Conservation (phyloP, 2,329 filamentous ascomycete genomes). For the Diaporthe nobilis region DNA sequence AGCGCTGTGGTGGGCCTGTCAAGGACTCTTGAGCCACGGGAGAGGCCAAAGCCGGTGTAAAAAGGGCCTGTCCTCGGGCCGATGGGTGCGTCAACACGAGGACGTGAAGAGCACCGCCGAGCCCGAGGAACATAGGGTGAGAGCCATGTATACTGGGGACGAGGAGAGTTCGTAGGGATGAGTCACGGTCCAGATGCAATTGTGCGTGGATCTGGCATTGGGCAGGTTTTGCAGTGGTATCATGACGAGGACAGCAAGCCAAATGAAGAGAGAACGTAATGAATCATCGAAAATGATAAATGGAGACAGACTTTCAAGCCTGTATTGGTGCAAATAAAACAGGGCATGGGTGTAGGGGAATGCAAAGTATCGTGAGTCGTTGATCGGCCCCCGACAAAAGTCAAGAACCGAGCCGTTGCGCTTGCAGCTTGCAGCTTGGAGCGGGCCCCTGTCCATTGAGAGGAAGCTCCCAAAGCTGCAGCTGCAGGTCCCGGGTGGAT, state of each 20-base stretch:
- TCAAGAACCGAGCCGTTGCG: neutral
- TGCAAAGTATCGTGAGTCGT: constrained; percentile 14
- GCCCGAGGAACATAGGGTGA: too few relatives aligned
- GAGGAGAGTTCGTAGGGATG: too few relatives aligned
- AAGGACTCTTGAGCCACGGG: neutral
- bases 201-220: neutral
- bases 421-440: neutral
- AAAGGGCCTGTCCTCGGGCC: neutral
- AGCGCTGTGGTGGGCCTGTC: neutral
- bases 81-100: too few relatives aligned
- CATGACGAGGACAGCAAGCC: neutral
- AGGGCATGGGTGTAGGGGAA: neutral
- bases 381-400: neutral
- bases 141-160: too few relatives aligned
- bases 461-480: neutral
- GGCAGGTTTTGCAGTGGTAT: too few relatives aligned
- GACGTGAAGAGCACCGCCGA: too few relatives aligned
- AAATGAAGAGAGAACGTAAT: neutral
- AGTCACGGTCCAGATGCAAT: neutral
- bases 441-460: neutral
- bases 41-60: too few relatives aligned
- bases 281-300: neutral
- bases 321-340: neutral
- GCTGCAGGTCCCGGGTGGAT: neutral
- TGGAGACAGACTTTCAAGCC: neutral